Evolutionary conservation across 2,329 filamentous ascomycete genomes (phyloP).

Genomic region (Fusarium torulosum): DNA sequence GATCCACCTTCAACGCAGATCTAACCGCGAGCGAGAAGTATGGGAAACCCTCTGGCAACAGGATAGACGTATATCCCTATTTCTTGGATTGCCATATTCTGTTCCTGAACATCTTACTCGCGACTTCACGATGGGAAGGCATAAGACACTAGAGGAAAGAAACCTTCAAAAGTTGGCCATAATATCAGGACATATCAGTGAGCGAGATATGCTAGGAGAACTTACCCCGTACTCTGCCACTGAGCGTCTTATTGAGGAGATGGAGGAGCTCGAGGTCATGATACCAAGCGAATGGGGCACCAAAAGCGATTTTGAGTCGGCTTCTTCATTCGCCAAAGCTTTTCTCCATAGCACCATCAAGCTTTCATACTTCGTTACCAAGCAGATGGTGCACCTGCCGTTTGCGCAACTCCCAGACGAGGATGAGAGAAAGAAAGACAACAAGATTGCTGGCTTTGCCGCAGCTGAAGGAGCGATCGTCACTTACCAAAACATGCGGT

Average conservation of each 20-base stretch:
- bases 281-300: slow-evolving; percentile 31
- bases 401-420: slow-evolving; percentile 57
- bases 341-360: slow-evolving; percentile 51
- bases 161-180: slow-evolving; percentile 34
- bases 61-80: slow-evolving; percentile 56
- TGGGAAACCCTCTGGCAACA: slow-evolving; percentile 57
- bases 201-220: slow-evolving; percentile 11
- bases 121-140: neutral
- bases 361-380: slow-evolving; percentile 55
- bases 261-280: slow-evolving; percentile 57
- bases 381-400: slow-evolving; percentile 59
- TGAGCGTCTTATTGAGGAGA: slow-evolving; percentile 23
- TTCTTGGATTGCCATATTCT: slow-evolving; percentile 29
- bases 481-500: slow-evolving; percentile 48
- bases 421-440: slow-evolving; percentile 54
- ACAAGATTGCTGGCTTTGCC: slow-evolving; percentile 55
- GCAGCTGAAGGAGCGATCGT: slow-evolving; percentile 57
- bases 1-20: slow-evolving; percentile 53
- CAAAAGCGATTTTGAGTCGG: neutral
- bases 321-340: slow-evolving; percentile 7
- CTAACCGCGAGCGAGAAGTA: slow-evolving; percentile 50
- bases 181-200: slow-evolving; percentile 22
- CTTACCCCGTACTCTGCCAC: slow-evolving; percentile 9
- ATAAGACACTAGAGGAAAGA: neutral
- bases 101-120: slow-evolving; percentile 6